A percentile compares a stretch with the other conserved stretches of the same genome.
Conservation (phyloP, 2,329 filamentous ascomycete species). For the Alternaria arborescens region DNA sequence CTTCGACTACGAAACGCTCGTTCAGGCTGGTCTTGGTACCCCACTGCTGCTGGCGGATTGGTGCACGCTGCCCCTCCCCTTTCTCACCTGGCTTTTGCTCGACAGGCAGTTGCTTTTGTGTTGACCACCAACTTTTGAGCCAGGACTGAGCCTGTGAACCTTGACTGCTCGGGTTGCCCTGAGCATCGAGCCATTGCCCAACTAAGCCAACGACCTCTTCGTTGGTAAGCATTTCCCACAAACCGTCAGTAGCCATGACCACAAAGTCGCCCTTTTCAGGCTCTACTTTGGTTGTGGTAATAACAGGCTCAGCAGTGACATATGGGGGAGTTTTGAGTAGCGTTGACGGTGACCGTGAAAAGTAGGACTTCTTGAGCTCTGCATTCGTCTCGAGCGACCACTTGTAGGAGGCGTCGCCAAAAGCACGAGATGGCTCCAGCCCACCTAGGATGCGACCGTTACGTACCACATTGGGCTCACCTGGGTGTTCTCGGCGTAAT, state of each 20-base stretch:
- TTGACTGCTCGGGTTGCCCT: constrained; percentile 57
- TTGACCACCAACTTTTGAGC: constrained; percentile 74
- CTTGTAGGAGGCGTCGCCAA: constrained; percentile 97
- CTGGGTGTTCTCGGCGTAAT: constrained; percentile 85
- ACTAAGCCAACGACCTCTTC: constrained; percentile 97
- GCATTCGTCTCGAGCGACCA: constrained; percentile 88
- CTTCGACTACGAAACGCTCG: constrained; percentile 89
- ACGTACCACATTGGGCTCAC: constrained; percentile 84
- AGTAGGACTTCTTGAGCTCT: constrained; percentile 84
- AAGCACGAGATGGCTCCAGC: constrained; percentile 90
- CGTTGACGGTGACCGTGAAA: constrained; percentile 79
- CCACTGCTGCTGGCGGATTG: constrained; percentile 91
- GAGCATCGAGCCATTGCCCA: constrained; percentile 92
- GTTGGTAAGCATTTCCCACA: constrained; percentile 99
- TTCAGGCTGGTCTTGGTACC: constrained; percentile 77
- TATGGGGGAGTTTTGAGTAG: constrained; percentile 92
- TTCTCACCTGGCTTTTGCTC: constrained; percentile 66
- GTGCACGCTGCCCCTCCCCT: constrained; percentile 78
- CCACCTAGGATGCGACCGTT: constrained; percentile 92
- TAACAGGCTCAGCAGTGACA: constrained; percentile 92
- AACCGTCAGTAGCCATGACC: constrained; percentile 93
- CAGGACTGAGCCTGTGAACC: constrained; percentile 63
- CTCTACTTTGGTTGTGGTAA: constrained; percentile 91
- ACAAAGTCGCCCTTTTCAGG: constrained; percentile 93
- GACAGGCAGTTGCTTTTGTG: constrained; percentile 72